phyloP scores from a whole-genome alignment of 257 asterid genomes.

The Handroanthus guayacan region DNA sequence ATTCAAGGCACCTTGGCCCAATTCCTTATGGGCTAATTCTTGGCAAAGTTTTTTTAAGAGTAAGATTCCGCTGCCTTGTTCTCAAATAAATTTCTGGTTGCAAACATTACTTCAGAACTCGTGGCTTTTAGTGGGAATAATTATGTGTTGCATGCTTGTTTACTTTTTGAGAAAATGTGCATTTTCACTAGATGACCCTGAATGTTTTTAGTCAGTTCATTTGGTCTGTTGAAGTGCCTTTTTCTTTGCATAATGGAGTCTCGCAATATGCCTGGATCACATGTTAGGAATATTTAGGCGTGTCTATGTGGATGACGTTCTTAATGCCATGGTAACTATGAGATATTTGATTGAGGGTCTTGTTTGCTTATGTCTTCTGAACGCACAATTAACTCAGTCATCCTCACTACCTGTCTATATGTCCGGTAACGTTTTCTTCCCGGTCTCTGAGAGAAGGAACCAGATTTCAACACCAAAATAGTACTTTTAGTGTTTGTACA shows the following conservation, averaged over 20 bases:
- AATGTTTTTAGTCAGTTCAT: neutral
- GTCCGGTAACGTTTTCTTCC: too few relatives aligned
- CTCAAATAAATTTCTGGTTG: slow-evolving; percentile 6
- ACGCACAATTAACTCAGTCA: too few relatives aligned
- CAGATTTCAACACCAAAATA: too few relatives aligned
- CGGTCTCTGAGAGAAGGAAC: too few relatives aligned
- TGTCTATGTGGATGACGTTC: neutral
- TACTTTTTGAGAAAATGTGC: neutral
- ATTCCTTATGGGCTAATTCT: slow-evolving; percentile 75
- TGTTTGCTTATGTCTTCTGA: neutral
- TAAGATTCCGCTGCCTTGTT: slow-evolving; percentile 46
- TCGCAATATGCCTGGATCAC: neutral
- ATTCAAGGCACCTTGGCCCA: slow-evolving; percentile 87
- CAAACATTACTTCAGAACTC: neutral
- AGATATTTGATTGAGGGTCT: neutral
- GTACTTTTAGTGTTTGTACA: too few relatives aligned
- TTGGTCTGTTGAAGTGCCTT: neutral
- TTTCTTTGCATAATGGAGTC: neutral
- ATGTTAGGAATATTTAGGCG: neutral
- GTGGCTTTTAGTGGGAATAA: slow-evolving; percentile 11
- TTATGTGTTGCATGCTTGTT: slow-evolving; percentile 17
- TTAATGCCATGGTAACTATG: too few relatives aligned
- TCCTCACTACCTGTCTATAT: too few relatives aligned
- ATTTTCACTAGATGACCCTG: slow-evolving; percentile 8
- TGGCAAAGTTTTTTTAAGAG: slow-evolving; percentile 79